phyloP scores from a whole-genome alignment of 371 early-diverging fungal genomes.

The Fennellomyces sp. region DNA sequence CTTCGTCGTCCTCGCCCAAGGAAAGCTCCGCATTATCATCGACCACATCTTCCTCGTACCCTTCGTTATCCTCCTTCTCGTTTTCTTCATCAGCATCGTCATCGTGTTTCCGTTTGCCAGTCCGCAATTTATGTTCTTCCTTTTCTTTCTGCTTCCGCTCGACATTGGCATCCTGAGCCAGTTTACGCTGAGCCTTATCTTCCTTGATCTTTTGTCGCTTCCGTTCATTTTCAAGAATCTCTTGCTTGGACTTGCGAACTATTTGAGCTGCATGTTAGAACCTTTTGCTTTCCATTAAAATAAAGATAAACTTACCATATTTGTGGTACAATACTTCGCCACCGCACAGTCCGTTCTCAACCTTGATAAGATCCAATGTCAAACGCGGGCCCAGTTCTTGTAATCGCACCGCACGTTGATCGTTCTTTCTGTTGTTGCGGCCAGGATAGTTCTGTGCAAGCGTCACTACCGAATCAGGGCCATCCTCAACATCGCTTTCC shows the following conservation, averaged over 20 bases:
- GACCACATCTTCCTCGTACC: conserved; percentile 31
- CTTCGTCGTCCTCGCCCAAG: conserved; percentile 22
- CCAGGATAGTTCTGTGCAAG: conserved; percentile 82
- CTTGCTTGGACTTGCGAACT: conserved; percentile 75
- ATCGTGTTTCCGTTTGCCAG: conserved; percentile 15
- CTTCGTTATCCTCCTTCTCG: conserved; percentile 34
- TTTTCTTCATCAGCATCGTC: conserved; percentile 40
- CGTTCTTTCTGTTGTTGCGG: conserved; percentile 71
- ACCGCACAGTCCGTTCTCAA: conserved; percentile 89
- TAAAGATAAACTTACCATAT: conserved; percentile 40
- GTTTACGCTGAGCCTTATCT: conserved; percentile 70
- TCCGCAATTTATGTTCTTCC: conserved; percentile 42
- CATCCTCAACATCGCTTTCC: conserved; percentile 94
- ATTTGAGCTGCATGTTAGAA: conserved; percentile 1
- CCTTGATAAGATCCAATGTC: conserved; percentile 86
- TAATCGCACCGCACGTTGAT: conserved; percentile 86
- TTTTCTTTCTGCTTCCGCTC: conserved; percentile 71
- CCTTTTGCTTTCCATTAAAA: neutral
- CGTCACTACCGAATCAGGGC: conserved; percentile 77
- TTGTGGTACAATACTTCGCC: conserved; percentile 93
- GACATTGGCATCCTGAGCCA: conserved; percentile 84
- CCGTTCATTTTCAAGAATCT: conserved; percentile 64
- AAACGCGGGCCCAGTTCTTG: conserved; percentile 94
- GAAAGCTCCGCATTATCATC: conserved; percentile 20
- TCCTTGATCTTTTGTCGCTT: conserved; percentile 58